Evolutionary conservation across 768 basidiomycete species (phyloP).

Genomic region (Rhodosporidiobolus odoratus): DNA sequence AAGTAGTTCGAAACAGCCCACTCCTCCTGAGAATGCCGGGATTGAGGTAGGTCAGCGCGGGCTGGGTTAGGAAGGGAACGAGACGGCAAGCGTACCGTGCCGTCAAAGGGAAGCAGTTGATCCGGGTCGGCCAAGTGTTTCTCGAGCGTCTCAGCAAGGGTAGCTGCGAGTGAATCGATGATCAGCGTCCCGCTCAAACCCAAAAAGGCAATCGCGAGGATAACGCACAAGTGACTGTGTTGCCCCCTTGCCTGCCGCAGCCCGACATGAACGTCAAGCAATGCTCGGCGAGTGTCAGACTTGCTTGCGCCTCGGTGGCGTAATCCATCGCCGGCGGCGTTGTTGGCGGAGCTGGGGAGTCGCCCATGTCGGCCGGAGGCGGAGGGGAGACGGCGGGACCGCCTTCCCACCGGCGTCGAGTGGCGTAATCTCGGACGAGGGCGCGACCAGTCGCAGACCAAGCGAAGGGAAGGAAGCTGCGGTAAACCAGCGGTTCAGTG

Average conservation of each 20-base stretch:
- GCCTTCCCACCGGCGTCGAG: conserved; percentile 21
- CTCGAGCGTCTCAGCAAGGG: conserved; percentile 1
- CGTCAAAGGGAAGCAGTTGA: conserved; percentile 25
- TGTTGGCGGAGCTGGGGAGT: neutral
- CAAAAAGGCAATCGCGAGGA: neutral
- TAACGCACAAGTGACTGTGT: conserved; percentile 18
- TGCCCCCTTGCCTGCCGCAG: conserved; percentile 5
- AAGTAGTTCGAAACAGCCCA: neutral
- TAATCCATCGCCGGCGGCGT: neutral
- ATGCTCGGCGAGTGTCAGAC: conserved; percentile 16
- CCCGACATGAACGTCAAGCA: conserved; percentile 19
- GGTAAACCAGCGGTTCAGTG: neutral
- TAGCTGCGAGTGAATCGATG: neutral
- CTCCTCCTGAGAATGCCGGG: neutral
- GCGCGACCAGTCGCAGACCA: conserved; percentile 30
- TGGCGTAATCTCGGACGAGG: conserved; percentile 31
- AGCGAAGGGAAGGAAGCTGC: conserved; percentile 31
- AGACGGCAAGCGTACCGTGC: neutral
- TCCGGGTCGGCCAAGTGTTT: conserved; percentile 22
- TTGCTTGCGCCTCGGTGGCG: conserved; percentile 6
- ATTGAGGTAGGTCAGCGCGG: neutral
- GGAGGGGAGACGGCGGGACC: neutral
- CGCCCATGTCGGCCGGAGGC: neutral
- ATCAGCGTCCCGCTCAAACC: neutral
- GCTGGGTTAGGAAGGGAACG: neutral